A percentile compares a stretch with the other conserved stretches of the same genome.
Evolutionary conservation across 441 rosid genomes (phyloP).

Genomic region (Oxalis stricta): DNA sequence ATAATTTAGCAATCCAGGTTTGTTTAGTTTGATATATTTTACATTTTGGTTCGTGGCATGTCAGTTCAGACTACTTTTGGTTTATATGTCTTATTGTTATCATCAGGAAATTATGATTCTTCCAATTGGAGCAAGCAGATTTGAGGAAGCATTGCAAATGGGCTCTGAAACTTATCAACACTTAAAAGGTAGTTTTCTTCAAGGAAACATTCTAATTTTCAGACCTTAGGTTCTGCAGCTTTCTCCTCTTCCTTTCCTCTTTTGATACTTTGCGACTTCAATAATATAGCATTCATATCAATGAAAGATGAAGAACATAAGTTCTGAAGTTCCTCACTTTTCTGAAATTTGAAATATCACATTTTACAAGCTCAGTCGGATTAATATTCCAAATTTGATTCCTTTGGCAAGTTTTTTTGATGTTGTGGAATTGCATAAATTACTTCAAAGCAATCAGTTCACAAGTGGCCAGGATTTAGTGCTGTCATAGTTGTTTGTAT

Average conservation of each 20-base stretch:
- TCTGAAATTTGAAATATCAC: no score
- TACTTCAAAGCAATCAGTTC: not conserved
- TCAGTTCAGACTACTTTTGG: not conserved
- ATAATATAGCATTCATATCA: no score
- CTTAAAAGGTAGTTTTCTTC: slow-evolving; percentile 53
- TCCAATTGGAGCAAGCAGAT: slow-evolving; percentile 81
- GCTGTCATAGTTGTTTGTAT: not conserved
- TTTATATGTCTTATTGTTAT: not conserved
- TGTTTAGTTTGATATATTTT: not conserved
- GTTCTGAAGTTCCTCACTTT: no score
- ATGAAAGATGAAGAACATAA: no score
- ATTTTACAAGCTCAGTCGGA: no score
- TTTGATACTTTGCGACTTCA: not conserved
- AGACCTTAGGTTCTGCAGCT: slow-evolving; percentile 1
- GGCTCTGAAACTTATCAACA: slow-evolving; percentile 94
- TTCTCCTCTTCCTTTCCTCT: not conserved
- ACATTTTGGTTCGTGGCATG: not conserved
- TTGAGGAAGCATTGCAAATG: slow-evolving; percentile 92
- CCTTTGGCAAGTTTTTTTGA: not conserved
- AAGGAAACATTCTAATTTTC: slow-evolving; percentile 4
- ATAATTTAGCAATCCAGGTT: slow-evolving; percentile 74
- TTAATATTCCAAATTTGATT: not conserved
- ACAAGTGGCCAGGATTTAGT: not conserved
- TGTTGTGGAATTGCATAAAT: not conserved
- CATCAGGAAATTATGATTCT: slow-evolving; percentile 81